Evolutionary conservation across 169 alveolate genomes (phyloP), one percentile per base, ranked within the genome.

Genomic region (Cryptosporidium ryanae): DNA sequence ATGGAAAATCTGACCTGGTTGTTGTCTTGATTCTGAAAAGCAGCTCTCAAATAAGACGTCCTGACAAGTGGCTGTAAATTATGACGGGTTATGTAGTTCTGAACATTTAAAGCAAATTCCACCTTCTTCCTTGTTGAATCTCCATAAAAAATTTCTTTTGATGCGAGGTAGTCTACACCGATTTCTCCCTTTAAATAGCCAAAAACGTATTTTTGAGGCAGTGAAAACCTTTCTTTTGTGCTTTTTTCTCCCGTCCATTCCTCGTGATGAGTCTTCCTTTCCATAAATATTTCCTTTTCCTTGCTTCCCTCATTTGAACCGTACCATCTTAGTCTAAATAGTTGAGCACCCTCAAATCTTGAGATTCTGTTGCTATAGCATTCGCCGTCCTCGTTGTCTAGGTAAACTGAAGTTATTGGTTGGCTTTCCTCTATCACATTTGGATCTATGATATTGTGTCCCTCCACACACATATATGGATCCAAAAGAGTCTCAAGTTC

Each of bases 211-310:
- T 84, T 91, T 29, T 91, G 93, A 1, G 89, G 84, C 32, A 93
- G 29, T 21, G 91, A 91, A 63, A 91, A 93, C 4, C 96, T 82
- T 82, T 93, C 94, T 82, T 93, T 93, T 13, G 94, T 87, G 82
- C 93, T 90, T 76, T 68, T 68, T 63, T 91, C 92, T 18, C 96
- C 96, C 0, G 94, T 90, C 96, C 96, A 93, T 64, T 91, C 82
- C 64, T 93, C 96, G 65, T 93, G 96, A 38, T 93, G 96, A n/a
- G 92, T 91, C 65, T 93, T 93, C 64, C 96, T 93, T 48, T 65
- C 82, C 38, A 68, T 82, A 84, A 91, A 84, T 10, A 93, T 90
- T n/a, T 82, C 84, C 38, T 84, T 89, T 25, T 93, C 92, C 8
- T 90, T 91, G 48, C 89, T 70, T 25, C 90, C 92, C 55, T 91